Conservation (phyloP, 2,329 filamentous ascomycete genomes). For the Aaosphaeria pasadenensis region DNA sequence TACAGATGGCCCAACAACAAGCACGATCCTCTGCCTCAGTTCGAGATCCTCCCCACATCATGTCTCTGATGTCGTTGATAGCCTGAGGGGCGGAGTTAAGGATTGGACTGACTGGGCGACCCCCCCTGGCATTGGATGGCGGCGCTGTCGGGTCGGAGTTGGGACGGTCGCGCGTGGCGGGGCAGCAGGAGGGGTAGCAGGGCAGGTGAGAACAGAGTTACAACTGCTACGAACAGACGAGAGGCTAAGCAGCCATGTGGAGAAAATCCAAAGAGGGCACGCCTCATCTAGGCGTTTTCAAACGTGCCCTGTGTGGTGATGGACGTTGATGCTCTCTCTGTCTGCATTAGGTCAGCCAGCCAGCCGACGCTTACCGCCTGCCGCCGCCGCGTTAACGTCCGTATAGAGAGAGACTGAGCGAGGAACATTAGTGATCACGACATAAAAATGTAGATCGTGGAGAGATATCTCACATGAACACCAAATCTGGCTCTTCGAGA, state of each 20-base stretch:
- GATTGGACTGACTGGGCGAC: not conserved
- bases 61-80: not conserved
- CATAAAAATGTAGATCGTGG: too few species aligned
- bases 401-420: too few species aligned
- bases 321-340: too few species aligned
- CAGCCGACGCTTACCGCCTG: too few species aligned
- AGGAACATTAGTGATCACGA: too few species aligned
- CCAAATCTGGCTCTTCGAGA: too few species aligned
- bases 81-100: slow-evolving; percentile 3
- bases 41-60: not conserved
- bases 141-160: slow-evolving; percentile 4
- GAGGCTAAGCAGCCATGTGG: not conserved
- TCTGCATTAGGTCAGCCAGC: too few species aligned
- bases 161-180: not conserved
- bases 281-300: not conserved
- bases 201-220: slow-evolving; percentile 3
- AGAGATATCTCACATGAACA: too few species aligned
- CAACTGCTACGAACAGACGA: not conserved
- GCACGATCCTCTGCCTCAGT: slow-evolving; percentile 1
- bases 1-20: not conserved
- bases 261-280: not conserved
- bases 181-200: not conserved
- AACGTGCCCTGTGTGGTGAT: too few species aligned
- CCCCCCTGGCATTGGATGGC: slow-evolving; percentile 1
- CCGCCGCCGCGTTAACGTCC: too few species aligned